These are phyloP conservation scores for Colletotrichum gloeosporioides DNA, from an alignment of 2,329 filamentous ascomycete genomes.

Conservation along the genomic window DNA sequence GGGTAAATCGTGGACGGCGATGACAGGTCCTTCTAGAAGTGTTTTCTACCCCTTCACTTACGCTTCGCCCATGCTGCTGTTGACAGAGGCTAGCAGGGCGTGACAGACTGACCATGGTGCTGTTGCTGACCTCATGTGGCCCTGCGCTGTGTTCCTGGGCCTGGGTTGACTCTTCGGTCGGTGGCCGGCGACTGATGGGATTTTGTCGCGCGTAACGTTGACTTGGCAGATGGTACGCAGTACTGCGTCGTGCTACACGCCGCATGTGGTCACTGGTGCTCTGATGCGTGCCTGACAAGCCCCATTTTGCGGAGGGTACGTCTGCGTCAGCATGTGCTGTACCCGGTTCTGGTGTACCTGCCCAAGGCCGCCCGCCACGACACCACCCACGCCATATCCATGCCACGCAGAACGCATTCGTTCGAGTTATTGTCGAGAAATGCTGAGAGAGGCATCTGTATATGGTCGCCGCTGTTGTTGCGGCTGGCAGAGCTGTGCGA, in stretches of 20 bases:
- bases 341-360: background rate
- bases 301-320: background rate
- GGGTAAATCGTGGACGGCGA: background rate
- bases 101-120: background rate
- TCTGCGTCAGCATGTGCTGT: background rate
- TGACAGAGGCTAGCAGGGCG: background rate
- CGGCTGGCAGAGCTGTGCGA: background rate
- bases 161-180: background rate
- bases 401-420: background rate
- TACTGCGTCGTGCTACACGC: background rate
- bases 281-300: conserved; percentile 1
- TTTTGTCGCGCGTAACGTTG: conserved; percentile 8
- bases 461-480: background rate
- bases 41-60: background rate
- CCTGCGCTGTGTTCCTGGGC: background rate
- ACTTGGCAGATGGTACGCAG: background rate
- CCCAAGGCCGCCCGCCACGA: background rate
- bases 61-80: background rate
- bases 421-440: background rate
- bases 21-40: background rate
- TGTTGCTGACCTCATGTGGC: conserved; percentile 5
- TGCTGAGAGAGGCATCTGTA: background rate
- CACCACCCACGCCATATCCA: background rate
- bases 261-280: background rate
- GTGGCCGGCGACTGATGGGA: conserved; percentile 6